A percentile compares a stretch with the other conserved stretches of the same genome.
Evolutionary conservation across 257 asterid genomes (phyloP).

Genomic region (Leptodermis oblonga): DNA sequence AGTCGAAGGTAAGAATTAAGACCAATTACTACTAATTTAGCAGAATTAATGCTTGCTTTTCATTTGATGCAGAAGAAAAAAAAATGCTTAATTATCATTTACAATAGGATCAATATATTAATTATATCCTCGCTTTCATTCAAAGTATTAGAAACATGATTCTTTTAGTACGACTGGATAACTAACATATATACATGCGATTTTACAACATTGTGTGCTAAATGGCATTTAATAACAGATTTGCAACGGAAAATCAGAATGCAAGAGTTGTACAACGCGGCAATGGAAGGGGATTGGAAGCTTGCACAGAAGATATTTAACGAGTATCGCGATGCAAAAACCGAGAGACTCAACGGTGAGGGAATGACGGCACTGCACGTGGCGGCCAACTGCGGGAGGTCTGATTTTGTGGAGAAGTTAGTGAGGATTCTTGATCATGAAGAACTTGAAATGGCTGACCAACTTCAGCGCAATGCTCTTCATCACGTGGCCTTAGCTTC

Average conservation of each 20-base stretch:
- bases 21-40: too few species aligned
- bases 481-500: not conserved
- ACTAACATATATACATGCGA: too few species aligned
- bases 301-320: not conserved
- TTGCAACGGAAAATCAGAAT: too few species aligned
- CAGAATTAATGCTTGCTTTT: too few species aligned
- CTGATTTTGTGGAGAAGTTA: not conserved
- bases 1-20: too few species aligned
- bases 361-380: slow-evolving; percentile 7
- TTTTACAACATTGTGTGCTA: too few species aligned
- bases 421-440: not conserved
- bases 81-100: too few species aligned
- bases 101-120: too few species aligned
- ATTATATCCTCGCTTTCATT: too few species aligned
- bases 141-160: too few species aligned
- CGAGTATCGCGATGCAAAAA: not conserved
- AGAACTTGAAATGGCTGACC: not conserved
- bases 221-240: not conserved
- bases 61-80: too few species aligned
- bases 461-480: not conserved
- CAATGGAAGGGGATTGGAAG: slow-evolving; percentile 2
- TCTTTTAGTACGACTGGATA: too few species aligned
- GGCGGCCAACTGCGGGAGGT: not conserved
- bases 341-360: not conserved
- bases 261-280: not conserved